Conservation (phyloP, 2,329 filamentous ascomycete species). For the Colletotrichum sp. region DNA sequence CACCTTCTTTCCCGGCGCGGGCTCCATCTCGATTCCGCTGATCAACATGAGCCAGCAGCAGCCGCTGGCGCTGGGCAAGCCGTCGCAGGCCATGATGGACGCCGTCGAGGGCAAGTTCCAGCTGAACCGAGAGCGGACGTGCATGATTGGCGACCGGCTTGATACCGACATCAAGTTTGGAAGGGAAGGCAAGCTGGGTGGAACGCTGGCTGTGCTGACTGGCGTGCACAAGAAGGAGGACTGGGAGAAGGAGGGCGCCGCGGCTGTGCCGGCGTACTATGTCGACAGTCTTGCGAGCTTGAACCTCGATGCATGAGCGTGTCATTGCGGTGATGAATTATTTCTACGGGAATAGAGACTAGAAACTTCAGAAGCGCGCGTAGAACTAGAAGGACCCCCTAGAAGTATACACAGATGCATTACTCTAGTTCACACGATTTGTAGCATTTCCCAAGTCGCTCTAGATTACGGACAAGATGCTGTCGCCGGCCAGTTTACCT, state of each 20-base stretch:
- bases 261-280: constrained; percentile 80
- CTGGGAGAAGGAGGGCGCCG: constrained; percentile 71
- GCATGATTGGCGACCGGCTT: constrained; percentile 94
- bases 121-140: constrained; percentile 82
- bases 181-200: constrained; percentile 86
- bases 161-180: constrained; percentile 98
- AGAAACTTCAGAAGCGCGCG: neutral
- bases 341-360: constrained; percentile 1
- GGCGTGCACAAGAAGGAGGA: constrained; percentile 88
- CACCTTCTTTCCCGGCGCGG: constrained; percentile 89
- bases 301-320: constrained; percentile 9
- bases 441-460: constrained; percentile 21
- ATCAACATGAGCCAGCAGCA: constrained; percentile 72
- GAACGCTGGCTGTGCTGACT: constrained; percentile 88
- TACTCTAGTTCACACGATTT: neutral
- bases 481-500: constrained; percentile 14
- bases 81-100: constrained; percentile 99
- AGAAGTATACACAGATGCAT: constrained; percentile 7
- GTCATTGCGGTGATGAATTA: neutral
- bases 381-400: neutral
- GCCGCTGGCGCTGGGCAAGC: constrained; percentile 87
- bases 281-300: constrained; percentile 86
- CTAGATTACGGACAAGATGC: neutral
- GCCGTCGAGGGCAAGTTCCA: constrained; percentile 95
- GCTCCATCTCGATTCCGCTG: constrained; percentile 79